Evolutionary conservation across 805 yeast species (phyloP).

Genomic region (Sporopachydermia lactativora): DNA sequence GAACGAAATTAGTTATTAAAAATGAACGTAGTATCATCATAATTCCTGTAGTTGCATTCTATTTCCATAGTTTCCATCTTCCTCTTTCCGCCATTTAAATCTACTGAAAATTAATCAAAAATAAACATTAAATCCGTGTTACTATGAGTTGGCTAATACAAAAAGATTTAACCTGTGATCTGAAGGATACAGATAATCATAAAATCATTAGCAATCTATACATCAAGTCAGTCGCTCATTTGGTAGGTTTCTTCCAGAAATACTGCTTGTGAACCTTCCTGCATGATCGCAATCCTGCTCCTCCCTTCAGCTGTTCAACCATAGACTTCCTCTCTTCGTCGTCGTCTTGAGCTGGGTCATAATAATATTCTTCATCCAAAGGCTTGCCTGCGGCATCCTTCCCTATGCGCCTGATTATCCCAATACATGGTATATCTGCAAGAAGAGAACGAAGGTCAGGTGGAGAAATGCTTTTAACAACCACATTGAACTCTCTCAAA

Average conservation of each 20-base stretch:
- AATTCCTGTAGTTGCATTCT: no score
- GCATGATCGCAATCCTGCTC: constrained; percentile 71
- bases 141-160: no score
- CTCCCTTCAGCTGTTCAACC: constrained; percentile 69
- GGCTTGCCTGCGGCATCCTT: constrained; percentile 96
- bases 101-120: no score
- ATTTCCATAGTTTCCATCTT: no score
- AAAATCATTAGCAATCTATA: no score
- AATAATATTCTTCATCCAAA: constrained; percentile 87
- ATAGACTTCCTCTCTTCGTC: constrained; percentile 55
- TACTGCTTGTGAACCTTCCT: constrained; percentile 89
- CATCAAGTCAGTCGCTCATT: constrained; percentile 2
- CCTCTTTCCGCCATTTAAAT: no score
- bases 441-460: constrained; percentile 30
- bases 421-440: constrained; percentile 43
- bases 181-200: no score
- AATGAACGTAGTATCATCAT: no score
- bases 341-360: constrained; percentile 68
- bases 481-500: constrained; percentile 46
- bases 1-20: no score
- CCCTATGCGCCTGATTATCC: constrained; percentile 80
- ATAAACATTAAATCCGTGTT: no score
- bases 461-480: constrained; percentile 20
- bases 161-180: no score
- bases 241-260: constrained; percentile 33